phyloP scores from a whole-genome alignment of 2,329 filamentous ascomycete species.

The Phoma sp. region DNA sequence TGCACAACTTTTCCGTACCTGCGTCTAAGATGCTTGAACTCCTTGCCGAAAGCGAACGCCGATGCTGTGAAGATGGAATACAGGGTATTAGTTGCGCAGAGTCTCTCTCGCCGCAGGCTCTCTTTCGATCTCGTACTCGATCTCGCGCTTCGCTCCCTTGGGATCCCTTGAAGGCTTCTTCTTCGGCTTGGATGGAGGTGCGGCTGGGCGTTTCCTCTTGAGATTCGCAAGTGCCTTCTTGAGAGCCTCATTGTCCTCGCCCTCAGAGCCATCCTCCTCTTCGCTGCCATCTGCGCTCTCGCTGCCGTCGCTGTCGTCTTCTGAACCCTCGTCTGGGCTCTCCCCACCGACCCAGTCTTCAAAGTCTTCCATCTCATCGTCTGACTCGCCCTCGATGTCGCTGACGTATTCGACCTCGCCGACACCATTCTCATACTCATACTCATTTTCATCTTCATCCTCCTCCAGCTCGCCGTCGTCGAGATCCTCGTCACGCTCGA shows the following conservation, averaged over 20 bases:
- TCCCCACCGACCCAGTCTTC: slow-evolving; percentile 92
- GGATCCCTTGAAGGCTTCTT: slow-evolving; percentile 60
- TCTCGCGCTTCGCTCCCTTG: slow-evolving; percentile 71
- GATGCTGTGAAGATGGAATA: slow-evolving; percentile 18
- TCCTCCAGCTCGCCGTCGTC: slow-evolving; percentile 86
- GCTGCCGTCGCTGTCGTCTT: slow-evolving; percentile 66
- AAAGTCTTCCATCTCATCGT: slow-evolving; percentile 74
- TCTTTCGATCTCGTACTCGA: slow-evolving; percentile 79
- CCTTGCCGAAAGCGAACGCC: slow-evolving; percentile 24
- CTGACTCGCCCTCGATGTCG: slow-evolving; percentile 77
- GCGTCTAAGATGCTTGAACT: slow-evolving; percentile 19
- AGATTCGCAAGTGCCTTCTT: slow-evolving; percentile 62
- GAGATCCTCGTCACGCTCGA: slow-evolving; percentile 81
- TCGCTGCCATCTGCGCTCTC: slow-evolving; percentile 57
- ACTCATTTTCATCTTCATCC: slow-evolving; percentile 72
- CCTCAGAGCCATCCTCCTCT: slow-evolving; percentile 64
- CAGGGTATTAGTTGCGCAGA: slow-evolving; percentile 41
- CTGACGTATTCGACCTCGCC: slow-evolving; percentile 91
- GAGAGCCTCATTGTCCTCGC: slow-evolving; percentile 61
- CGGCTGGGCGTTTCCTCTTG: slow-evolving; percentile 64
- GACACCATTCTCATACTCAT: slow-evolving; percentile 70
- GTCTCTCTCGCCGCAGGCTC: slow-evolving; percentile 56
- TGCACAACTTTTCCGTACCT: slow-evolving; percentile 17
- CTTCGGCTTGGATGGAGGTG: slow-evolving; percentile 61
- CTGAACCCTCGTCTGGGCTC: slow-evolving; percentile 61